Percentiles rank a stretch among this genome's conserved stretches.
These are phyloP conservation scores for Neofusicoccum kwambonambiense DNA, from an alignment of 2,329 filamentous ascomycete species.

Conservation along the genomic window DNA sequence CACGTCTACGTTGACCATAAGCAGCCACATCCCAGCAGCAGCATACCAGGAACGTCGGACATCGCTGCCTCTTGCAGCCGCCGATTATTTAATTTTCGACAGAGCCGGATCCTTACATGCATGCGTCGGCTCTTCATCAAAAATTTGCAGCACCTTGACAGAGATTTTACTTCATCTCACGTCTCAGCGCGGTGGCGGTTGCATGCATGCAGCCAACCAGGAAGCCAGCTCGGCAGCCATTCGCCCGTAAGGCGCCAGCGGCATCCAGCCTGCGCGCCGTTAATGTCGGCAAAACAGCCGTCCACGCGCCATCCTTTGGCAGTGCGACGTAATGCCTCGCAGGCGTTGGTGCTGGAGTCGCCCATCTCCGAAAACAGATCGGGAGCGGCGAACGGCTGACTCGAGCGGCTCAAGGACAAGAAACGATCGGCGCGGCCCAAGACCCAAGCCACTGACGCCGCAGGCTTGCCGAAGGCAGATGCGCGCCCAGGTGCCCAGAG, in stretches of 20 bases:
- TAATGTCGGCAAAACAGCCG: background rate
- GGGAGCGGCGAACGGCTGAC: slow-evolving; percentile 1
- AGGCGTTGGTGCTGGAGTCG: background rate
- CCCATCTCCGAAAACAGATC: slow-evolving; percentile 15
- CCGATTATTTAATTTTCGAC: background rate
- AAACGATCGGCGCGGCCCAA: slow-evolving; percentile 5
- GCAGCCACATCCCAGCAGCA: background rate
- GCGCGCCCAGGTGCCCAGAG: background rate
- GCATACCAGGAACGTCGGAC: background rate
- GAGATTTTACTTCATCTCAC: slow-evolving; percentile 12
- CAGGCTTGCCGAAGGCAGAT: background rate
- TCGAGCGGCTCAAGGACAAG: background rate
- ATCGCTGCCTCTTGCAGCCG: slow-evolving; percentile 1
- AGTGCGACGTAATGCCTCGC: slow-evolving; percentile 5
- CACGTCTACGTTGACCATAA: background rate
- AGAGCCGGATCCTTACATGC: background rate
- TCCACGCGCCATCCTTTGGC: background rate
- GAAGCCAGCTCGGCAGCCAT: background rate
- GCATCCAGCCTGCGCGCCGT: background rate
- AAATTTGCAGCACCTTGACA: background rate
- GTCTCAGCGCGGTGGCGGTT: background rate
- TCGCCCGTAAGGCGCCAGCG: background rate
- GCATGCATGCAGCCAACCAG: background rate
- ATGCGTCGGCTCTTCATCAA: background rate
- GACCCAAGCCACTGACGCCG: slow-evolving; percentile 16